phyloP scores from a whole-genome alignment of 495 filamentous ascomycete genomes.

The Cercophora samala region DNA sequence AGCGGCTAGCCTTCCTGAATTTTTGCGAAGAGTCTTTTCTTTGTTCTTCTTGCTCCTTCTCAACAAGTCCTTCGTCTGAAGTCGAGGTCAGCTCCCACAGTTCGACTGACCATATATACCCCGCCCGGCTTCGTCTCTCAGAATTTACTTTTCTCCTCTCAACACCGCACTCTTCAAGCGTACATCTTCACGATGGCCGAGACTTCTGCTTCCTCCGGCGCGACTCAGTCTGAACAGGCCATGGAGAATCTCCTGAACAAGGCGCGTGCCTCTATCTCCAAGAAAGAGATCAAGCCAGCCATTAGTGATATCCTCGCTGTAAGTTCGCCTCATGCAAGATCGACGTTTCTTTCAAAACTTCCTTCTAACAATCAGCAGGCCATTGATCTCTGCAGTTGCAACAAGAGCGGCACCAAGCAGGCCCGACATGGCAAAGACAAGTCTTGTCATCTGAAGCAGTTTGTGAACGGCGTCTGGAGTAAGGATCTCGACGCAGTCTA shows the following conservation, averaged over 20 bases:
- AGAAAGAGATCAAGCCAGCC: neutral
- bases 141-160: neutral
- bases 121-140: neutral
- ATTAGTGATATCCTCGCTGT: neutral
- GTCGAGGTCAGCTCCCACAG: neutral
- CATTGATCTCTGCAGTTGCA: constrained; percentile 23
- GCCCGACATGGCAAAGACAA: constrained; percentile 29
- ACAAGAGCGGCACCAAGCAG: constrained; percentile 1
- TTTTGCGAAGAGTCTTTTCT: neutral
- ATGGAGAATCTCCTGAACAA: neutral
- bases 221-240: neutral
- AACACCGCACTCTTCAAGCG: neutral
- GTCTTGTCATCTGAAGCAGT: constrained; percentile 29
- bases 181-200: neutral
- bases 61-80: neutral
- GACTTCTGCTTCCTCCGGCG: neutral
- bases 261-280: neutral
- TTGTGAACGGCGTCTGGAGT: constrained; percentile 15
- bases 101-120: neutral
- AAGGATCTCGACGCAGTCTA: constrained; percentile 16
- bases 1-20: neutral
- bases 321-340: neutral
- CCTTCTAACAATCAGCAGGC: constrained; percentile 9
- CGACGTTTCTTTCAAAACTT: neutral
- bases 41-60: neutral